These are phyloP conservation scores for Puccinia novopanici DNA, from an alignment of 1,284 basidiomycete genomes.

Conservation along the genomic window DNA sequence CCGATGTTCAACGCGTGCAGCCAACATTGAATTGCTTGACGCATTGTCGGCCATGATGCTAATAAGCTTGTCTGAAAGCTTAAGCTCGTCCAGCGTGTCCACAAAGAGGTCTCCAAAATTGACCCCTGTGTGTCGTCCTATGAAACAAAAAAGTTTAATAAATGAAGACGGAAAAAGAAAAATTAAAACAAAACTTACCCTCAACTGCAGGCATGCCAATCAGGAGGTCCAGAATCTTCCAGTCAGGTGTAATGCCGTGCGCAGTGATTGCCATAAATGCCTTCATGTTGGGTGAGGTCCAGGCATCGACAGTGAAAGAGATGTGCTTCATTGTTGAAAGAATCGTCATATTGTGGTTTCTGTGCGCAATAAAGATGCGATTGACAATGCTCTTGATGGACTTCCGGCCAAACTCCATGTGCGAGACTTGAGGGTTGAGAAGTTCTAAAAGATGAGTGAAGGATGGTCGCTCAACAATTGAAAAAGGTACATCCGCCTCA, in stretches of 20 bases:
- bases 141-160: background rate
- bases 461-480: too few relatives aligned
- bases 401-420: too few relatives aligned
- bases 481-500: too few relatives aligned
- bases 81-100: background rate
- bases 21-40: background rate
- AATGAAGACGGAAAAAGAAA: background rate
- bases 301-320: slow-evolving; percentile 3
- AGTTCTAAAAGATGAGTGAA: too few relatives aligned
- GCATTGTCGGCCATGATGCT: slow-evolving; percentile 5
- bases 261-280: too few relatives aligned
- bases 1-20: background rate
- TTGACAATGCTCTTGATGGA: too few relatives aligned
- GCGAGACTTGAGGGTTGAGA: too few relatives aligned
- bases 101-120: background rate
- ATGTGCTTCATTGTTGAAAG: background rate
- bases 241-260: too few relatives aligned
- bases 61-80: background rate
- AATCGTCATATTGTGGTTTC: too few relatives aligned
- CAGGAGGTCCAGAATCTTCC: background rate
- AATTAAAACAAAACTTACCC: background rate
- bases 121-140: background rate
- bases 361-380: too few relatives aligned
- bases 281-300: too few relatives aligned
- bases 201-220: background rate